Conservation (phyloP, 2,329 filamentous ascomycete genomes). For the Torrubiellomyces zombiae region DNA sequence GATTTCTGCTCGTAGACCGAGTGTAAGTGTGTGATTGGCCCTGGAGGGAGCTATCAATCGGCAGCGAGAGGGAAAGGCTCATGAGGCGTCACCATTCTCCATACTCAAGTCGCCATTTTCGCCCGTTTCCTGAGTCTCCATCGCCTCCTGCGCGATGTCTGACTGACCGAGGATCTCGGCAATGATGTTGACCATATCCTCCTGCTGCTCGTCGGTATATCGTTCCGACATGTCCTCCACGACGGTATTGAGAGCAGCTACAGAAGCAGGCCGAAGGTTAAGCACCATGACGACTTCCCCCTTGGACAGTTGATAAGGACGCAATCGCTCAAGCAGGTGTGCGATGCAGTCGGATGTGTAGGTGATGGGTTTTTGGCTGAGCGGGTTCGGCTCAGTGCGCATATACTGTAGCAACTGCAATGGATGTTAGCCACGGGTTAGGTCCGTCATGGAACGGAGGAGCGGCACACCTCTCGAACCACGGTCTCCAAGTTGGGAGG, state of each 20-base stretch:
- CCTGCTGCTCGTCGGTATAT: constrained; percentile 41
- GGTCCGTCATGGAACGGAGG: too few relatives aligned
- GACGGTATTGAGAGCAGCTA: constrained; percentile 42
- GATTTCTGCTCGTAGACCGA: too few relatives aligned
- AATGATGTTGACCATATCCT: constrained; percentile 39
- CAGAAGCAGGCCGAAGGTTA: constrained; percentile 43
- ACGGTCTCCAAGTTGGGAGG: constrained; percentile 43
- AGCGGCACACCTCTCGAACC: constrained; percentile 41
- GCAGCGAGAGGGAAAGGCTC: constrained; percentile 5
- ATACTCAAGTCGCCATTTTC: constrained; percentile 20
- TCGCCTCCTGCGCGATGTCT: constrained; percentile 6
- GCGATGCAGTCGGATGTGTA: constrained; percentile 37
- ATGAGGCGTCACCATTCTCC: constrained; percentile 16
- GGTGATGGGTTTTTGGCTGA: constrained; percentile 34
- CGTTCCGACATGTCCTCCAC: constrained; percentile 49
- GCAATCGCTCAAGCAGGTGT: constrained; percentile 36
- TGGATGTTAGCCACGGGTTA: background rate
- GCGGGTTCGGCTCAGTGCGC: constrained; percentile 33
- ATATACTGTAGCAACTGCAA: constrained; percentile 44
- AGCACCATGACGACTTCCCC: constrained; percentile 52
- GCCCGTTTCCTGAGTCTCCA: constrained; percentile 14
- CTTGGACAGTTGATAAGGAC: constrained; percentile 45
- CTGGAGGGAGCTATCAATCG: background rate
- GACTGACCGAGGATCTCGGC: constrained; percentile 40
- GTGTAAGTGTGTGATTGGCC: background rate